Conservation (phyloP, 1,284 basidiomycete genomes). For the Pisolithus thermaeus region DNA sequence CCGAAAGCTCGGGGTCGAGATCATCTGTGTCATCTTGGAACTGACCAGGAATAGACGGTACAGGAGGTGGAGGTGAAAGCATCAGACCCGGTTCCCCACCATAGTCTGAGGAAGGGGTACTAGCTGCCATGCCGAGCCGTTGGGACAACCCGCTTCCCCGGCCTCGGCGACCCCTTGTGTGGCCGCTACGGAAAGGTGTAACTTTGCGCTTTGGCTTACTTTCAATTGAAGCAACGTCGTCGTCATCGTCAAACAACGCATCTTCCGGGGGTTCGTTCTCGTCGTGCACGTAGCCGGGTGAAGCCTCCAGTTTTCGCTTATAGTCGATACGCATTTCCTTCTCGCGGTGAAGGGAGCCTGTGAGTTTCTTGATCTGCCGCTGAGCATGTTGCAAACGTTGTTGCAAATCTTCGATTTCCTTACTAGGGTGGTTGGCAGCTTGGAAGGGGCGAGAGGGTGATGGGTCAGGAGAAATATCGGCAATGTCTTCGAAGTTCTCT, state of each 20-base stretch:
- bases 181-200: conserved; percentile 34
- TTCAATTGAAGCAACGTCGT: conserved; percentile 25
- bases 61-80: conserved; percentile 42
- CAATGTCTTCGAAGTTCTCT: conserved; percentile 47
- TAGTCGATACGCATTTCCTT: conserved; percentile 71
- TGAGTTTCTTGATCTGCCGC: conserved; percentile 73
- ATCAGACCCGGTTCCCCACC: conserved; percentile 40
- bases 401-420: conserved; percentile 75
- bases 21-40: conserved; percentile 38
- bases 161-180: conserved; percentile 36
- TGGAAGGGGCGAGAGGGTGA: conserved; percentile 57
- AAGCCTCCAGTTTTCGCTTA: conserved; percentile 44
- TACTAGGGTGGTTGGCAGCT: conserved; percentile 65
- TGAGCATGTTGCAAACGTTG: conserved; percentile 79
- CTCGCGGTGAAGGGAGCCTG: conserved; percentile 71
- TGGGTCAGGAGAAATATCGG: conserved; percentile 62
- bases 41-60: conserved; percentile 41
- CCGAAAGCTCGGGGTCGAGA: conserved; percentile 22
- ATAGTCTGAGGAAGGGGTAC: conserved; percentile 44
- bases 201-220: conserved; percentile 23
- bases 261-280: conserved; percentile 40
- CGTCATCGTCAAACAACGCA: conserved; percentile 37
- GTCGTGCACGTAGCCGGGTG: conserved; percentile 30
- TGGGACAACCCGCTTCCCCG: conserved; percentile 58
- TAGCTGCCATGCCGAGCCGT: conserved; percentile 53